phyloP scores from a whole-genome alignment of 2,329 filamentous ascomycete species.

The Neodidymelliopsis sp. region DNA sequence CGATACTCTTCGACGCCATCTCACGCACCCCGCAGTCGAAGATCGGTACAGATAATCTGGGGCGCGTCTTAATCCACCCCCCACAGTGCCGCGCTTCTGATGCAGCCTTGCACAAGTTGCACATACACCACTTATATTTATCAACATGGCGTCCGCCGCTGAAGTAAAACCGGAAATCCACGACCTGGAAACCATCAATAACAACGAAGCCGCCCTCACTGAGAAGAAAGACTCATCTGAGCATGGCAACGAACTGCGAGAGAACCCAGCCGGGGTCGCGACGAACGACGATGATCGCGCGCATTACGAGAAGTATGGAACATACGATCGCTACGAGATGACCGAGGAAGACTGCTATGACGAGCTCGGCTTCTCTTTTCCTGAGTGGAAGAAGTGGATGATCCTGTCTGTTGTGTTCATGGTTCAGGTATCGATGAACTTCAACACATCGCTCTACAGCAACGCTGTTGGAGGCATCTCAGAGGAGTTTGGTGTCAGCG shows the following conservation, averaged over 20 bases:
- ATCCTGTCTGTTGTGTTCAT: conserved; percentile 61
- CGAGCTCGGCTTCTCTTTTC: conserved; percentile 58
- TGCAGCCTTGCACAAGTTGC: not conserved
- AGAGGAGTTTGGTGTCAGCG: conserved; percentile 71
- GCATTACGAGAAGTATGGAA: conserved; percentile 45
- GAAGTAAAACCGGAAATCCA: conserved; percentile 24
- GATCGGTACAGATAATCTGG: not conserved
- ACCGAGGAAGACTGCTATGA: conserved; percentile 60
- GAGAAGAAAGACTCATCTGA: conserved; percentile 39
- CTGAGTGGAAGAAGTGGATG: conserved; percentile 62
- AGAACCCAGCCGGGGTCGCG: conserved; percentile 24
- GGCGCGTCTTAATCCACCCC: not conserved
- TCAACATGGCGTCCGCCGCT: conserved; percentile 13
- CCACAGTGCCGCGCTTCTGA: not conserved
- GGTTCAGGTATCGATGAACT: conserved; percentile 65
- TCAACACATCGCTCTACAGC: conserved; percentile 64
- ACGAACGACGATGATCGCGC: conserved; percentile 33
- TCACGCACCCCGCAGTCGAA: conserved; percentile 11
- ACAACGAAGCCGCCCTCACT: conserved; percentile 21
- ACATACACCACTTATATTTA: not conserved
- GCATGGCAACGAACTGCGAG: conserved; percentile 26
- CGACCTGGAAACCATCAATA: conserved; percentile 25
- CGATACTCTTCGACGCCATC: not conserved
- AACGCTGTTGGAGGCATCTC: conserved; percentile 62
- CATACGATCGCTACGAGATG: conserved; percentile 57